Conservation (phyloP, 2,329 filamentous ascomycete species). For the Hansfordia pulvinata region DNA sequence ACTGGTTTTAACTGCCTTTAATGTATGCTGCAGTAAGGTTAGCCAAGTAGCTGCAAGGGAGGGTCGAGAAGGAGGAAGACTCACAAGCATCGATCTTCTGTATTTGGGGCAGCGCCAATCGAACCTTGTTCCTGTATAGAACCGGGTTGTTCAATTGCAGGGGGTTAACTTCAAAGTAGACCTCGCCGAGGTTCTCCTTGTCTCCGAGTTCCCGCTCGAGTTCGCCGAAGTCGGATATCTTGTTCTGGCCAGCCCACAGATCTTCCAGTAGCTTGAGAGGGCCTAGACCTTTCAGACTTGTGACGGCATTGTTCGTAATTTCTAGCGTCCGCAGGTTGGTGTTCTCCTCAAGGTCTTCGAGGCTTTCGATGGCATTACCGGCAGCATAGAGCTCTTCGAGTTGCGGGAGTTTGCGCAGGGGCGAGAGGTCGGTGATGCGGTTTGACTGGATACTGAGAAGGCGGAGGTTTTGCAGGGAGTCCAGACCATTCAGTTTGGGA, state of each 20-base stretch:
- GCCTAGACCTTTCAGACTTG: slow-evolving; percentile 58
- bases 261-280: slow-evolving; percentile 66
- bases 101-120: slow-evolving; percentile 74
- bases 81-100: slow-evolving; percentile 94
- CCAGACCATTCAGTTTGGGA: slow-evolving; percentile 63
- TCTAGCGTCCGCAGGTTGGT: slow-evolving; percentile 65
- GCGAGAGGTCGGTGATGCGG: slow-evolving; percentile 66
- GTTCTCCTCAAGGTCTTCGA: slow-evolving; percentile 59
- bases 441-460: slow-evolving; percentile 95
- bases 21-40: too few relatives aligned
- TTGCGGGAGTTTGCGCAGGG: slow-evolving; percentile 57
- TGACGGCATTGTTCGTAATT: slow-evolving; percentile 77
- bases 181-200: slow-evolving; percentile 70
- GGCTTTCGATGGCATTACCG: slow-evolving; percentile 74
- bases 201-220: slow-evolving; percentile 66
- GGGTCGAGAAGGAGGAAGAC: too few relatives aligned
- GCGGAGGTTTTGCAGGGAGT: slow-evolving; percentile 62
- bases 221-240: slow-evolving; percentile 66
- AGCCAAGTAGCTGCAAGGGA: too few relatives aligned
- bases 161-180: slow-evolving; percentile 94
- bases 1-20: too few relatives aligned
- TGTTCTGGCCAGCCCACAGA: slow-evolving; percentile 88
- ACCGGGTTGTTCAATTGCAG: slow-evolving; percentile 69
- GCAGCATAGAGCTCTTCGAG: slow-evolving; percentile 94
- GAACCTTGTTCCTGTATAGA: slow-evolving; percentile 87